These are phyloP conservation scores for Nothomitra cinnamomea DNA, from an alignment of 2,329 filamentous ascomycete species.

Conservation along the genomic window DNA sequence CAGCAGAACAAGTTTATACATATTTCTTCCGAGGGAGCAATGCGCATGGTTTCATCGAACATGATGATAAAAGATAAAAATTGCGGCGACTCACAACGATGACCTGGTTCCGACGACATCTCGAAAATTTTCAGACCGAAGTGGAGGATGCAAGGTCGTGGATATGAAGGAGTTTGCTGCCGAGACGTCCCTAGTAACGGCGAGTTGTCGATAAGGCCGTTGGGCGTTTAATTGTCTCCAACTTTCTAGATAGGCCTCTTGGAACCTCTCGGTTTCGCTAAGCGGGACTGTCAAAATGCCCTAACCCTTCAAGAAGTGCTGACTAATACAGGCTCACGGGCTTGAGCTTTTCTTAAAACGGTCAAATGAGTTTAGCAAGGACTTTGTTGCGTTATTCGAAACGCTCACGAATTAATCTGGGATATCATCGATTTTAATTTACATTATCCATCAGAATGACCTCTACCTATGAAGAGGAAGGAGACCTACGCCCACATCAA, in stretches of 20 bases:
- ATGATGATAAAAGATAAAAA: not conserved
- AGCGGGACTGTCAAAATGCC: not conserved
- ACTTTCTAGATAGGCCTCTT: not conserved
- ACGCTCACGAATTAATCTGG: too few relatives aligned
- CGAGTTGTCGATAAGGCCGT: not conserved
- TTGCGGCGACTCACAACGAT: slow-evolving; percentile 56
- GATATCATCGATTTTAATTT: too few relatives aligned
- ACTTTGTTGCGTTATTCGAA: too few relatives aligned
- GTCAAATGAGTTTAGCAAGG: too few relatives aligned
- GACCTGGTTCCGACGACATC: slow-evolving; percentile 78
- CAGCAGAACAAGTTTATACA: too few relatives aligned
- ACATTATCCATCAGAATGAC: not conserved
- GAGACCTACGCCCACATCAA: not conserved
- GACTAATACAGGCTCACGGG: not conserved
- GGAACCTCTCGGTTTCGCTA: not conserved
- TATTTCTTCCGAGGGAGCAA: not conserved
- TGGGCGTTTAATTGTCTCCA: not conserved
- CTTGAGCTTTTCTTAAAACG: too few relatives aligned
- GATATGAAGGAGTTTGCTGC: not conserved
- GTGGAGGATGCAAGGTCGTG: not conserved
- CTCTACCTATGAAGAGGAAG: not conserved
- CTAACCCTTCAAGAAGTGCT: not conserved
- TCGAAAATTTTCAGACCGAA: slow-evolving; percentile 30
- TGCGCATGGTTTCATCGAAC: not conserved
- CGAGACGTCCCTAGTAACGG: not conserved